phyloP scores from a whole-genome alignment of 2,329 filamentous ascomycete genomes.

The Colletotrichum magnum region DNA sequence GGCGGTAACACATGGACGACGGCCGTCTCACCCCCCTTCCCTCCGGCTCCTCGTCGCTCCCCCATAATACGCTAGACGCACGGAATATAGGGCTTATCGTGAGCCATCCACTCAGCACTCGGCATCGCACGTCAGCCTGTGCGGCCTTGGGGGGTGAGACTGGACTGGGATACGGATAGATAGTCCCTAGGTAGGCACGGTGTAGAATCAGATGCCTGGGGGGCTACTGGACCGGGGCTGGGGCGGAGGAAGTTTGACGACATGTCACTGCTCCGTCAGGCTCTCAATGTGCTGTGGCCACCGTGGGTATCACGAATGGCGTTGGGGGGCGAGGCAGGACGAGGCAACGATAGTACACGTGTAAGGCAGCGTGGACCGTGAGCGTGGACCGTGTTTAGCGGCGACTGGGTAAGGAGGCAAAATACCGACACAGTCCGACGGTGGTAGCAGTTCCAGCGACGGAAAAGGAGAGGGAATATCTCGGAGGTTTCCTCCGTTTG shows the following conservation, averaged over 20 bases:
- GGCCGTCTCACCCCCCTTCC: slow-evolving; percentile 33
- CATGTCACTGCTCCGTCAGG: neutral
- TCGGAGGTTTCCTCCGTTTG: slow-evolving; percentile 33
- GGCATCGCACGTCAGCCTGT: slow-evolving; percentile 12
- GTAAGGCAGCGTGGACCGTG: neutral
- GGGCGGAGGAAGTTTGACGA: slow-evolving; percentile 15
- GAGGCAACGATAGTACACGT: slow-evolving; percentile 14
- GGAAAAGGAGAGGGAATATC: slow-evolving; percentile 21
- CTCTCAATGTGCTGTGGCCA: neutral
- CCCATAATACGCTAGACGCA: slow-evolving; percentile 34
- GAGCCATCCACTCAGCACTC: slow-evolving; percentile 14
- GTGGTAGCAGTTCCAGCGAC: neutral
- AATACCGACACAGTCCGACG: slow-evolving; percentile 14
- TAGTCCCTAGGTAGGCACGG: neutral
- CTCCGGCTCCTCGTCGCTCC: slow-evolving; percentile 2
- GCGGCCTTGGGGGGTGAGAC: neutral
- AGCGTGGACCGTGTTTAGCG: neutral
- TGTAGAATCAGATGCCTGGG: no score
- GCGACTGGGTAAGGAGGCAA: neutral
- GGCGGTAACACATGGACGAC: slow-evolving; percentile 31
- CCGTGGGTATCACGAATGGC: neutral
- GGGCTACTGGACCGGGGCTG: neutral
- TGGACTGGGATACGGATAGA: slow-evolving; percentile 3
- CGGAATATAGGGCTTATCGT: slow-evolving; percentile 34
- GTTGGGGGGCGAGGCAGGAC: neutral